A percentile compares a stretch with the other conserved stretches of the same genome.
These are phyloP conservation scores for Micractinium sp. DNA, from an alignment of 139 green algal species.

Conservation along the genomic window DNA sequence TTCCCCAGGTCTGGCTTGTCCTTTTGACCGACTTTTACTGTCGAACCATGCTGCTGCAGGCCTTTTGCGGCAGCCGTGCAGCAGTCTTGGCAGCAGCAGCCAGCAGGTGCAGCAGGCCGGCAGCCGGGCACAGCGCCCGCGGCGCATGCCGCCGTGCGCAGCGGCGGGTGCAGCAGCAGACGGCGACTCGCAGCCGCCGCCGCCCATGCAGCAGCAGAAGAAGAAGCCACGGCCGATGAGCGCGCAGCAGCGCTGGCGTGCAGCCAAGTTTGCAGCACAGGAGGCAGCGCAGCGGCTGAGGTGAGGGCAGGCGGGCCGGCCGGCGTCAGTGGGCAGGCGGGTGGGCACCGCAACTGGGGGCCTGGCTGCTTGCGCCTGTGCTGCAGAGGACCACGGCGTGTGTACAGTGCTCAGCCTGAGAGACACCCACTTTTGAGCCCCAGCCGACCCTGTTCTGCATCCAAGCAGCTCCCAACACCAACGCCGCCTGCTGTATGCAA, in stretches of 20 bases:
- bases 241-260: constrained; percentile 22
- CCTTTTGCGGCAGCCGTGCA: background rate
- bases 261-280: constrained; percentile 16
- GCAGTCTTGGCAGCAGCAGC: background rate
- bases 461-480: background rate
- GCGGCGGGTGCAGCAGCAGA: background rate
- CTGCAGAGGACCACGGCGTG: background rate
- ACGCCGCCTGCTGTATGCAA: no score
- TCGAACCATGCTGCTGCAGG: background rate
- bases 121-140: background rate
- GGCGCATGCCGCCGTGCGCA: background rate
- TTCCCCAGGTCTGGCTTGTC: no score
- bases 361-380: background rate
- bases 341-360: background rate
- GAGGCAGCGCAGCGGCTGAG: constrained; percentile 13
- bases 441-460: background rate
- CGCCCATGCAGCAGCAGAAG: background rate
- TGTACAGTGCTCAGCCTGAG: background rate
- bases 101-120: background rate
- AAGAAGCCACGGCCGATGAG: background rate
- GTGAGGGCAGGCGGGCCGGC: no score
- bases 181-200: background rate
- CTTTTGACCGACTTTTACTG: no score
- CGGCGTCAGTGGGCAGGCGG: background rate
- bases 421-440: background rate